phyloP scores from a whole-genome alignment of 2,329 filamentous ascomycete species.

The Zasmidium citrigriseum region DNA sequence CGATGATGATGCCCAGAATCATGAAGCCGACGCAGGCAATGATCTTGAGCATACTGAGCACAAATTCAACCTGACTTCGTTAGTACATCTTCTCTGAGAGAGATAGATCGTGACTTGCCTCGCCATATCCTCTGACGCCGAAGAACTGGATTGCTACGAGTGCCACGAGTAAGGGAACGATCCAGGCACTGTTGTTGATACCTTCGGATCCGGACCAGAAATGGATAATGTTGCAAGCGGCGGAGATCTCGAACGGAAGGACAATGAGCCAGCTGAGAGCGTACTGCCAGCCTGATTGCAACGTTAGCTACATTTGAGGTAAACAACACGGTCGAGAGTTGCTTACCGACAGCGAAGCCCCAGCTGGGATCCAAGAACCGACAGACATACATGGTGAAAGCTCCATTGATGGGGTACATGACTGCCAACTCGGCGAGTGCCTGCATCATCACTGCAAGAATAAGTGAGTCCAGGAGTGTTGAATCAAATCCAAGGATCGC shows the following conservation, averaged over 20 bases:
- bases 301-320: too few species aligned
- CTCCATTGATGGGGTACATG: conserved; percentile 38
- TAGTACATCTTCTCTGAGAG: not conserved
- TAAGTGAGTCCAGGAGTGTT: too few species aligned
- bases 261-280: conserved; percentile 30
- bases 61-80: conserved; percentile 28
- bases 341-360: conserved; percentile 35
- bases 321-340: conserved; percentile 35
- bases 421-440: conserved; percentile 38
- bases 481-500: too few species aligned
- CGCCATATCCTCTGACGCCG: conserved; percentile 37
- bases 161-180: conserved; percentile 33
- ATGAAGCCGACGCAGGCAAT: conserved; percentile 62
- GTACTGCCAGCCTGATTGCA: conserved; percentile 26
- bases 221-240: conserved; percentile 33
- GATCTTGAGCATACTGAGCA: conserved; percentile 36
- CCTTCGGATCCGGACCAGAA: conserved; percentile 31
- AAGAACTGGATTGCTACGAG: conserved; percentile 35
- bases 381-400: conserved; percentile 37
- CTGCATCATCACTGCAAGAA: conserved; percentile 40
- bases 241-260: conserved; percentile 36
- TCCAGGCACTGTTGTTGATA: conserved; percentile 34
- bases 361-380: conserved; percentile 39
- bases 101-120: conserved; percentile 14
- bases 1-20: conserved; percentile 57